Evolutionary conservation across 768 basidiomycete species (phyloP).

Genomic region (Pleurotus citrinopileatus): DNA sequence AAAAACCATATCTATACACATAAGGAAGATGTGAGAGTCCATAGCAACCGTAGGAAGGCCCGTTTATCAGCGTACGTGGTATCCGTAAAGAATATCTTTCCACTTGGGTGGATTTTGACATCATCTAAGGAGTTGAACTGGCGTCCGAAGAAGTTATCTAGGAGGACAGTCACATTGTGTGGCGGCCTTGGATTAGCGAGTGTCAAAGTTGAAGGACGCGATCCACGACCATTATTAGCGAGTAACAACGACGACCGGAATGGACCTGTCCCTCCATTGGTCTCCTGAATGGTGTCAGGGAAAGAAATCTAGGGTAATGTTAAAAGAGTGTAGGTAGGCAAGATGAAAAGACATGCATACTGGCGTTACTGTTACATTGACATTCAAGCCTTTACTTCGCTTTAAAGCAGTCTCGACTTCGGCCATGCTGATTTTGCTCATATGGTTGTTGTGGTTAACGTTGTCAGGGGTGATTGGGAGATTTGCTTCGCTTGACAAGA

Average conservation of each 20-base stretch:
- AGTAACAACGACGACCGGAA: slow-evolving; percentile 58
- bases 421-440: slow-evolving; percentile 59
- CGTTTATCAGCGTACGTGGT: slow-evolving; percentile 49
- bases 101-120: slow-evolving; percentile 68
- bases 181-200: slow-evolving; percentile 64
- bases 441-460: slow-evolving; percentile 62
- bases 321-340: not conserved
- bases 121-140: slow-evolving; percentile 86
- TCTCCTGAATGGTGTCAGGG: slow-evolving; percentile 60
- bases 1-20: slow-evolving; percentile 60
- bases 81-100: slow-evolving; percentile 76
- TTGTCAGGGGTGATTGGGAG: slow-evolving; percentile 61
- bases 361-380: slow-evolving; percentile 48
- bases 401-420: slow-evolving; percentile 49
- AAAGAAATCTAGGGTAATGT: slow-evolving; percentile 48
- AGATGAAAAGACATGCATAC: not conserved
- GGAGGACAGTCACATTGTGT: slow-evolving; percentile 61
- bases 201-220: slow-evolving; percentile 58
- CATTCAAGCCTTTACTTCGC: slow-evolving; percentile 23
- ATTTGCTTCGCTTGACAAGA: slow-evolving; percentile 70
- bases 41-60: too few species aligned
- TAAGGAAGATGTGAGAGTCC: not conserved
- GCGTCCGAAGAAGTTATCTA: slow-evolving; percentile 77
- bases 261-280: slow-evolving; percentile 69
- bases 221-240: slow-evolving; percentile 62